Conservation (phyloP, 768 basidiomycete genomes). For the Russula sp. region DNA sequence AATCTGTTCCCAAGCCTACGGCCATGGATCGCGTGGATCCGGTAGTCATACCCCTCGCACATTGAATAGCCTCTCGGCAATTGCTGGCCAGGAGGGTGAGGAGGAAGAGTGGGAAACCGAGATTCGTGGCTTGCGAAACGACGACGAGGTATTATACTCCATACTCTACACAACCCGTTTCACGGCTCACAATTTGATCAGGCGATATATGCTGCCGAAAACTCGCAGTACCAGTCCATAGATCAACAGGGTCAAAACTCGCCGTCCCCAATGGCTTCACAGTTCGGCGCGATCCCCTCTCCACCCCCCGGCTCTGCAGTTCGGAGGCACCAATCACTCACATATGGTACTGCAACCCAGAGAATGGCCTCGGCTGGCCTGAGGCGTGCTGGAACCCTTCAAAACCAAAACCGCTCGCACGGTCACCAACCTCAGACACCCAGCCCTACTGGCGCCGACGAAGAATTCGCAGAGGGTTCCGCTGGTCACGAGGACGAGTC, state of each 20-base stretch:
- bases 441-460: conserved; percentile 53
- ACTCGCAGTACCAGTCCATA: conserved; percentile 46
- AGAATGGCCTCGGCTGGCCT: conserved; percentile 50
- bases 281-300: conserved; percentile 59
- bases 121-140: conserved; percentile 53
- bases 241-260: conserved; percentile 49
- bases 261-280: conserved; percentile 62
- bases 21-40: conserved; percentile 38
- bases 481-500: conserved; percentile 57
- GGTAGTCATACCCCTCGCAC: conserved; percentile 68
- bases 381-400: conserved; percentile 74
- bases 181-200: conserved; percentile 15
- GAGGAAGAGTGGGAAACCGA: conserved; percentile 85
- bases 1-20: conserved; percentile 25
- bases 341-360: conserved; percentile 61
- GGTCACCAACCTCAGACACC: conserved; percentile 40
- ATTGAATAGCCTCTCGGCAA: conserved; percentile 79
- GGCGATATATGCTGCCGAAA: conserved; percentile 18
- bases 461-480: conserved; percentile 56
- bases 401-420: conserved; percentile 46
- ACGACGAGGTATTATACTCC: conserved; percentile 59
- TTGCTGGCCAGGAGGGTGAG: conserved; percentile 82
- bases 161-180: not conserved
- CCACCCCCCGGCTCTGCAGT: conserved; percentile 58
- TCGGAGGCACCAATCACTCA: conserved; percentile 77